Evolutionary conservation across 345 rosid genomes (phyloP).

Genomic region (Punica granatum): DNA sequence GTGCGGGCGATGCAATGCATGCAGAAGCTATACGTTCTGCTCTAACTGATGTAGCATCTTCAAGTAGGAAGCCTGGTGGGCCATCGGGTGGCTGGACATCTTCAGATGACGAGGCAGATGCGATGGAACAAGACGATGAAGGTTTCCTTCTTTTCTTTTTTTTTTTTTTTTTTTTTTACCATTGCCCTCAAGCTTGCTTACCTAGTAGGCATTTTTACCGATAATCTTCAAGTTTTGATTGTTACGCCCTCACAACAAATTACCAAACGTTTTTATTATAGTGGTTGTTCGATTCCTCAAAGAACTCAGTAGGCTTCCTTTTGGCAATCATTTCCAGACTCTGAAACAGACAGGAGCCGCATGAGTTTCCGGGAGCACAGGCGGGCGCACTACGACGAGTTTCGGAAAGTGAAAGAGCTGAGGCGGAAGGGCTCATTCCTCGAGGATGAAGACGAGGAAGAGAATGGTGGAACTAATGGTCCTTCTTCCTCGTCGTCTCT

Average conservation of each 20-base stretch:
- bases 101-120: constrained; percentile 82
- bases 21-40: constrained; percentile 64
- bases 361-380: constrained; percentile 67
- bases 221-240: background rate
- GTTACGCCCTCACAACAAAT: too few species aligned
- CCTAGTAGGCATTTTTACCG: background rate
- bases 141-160: constrained; percentile 21
- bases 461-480: constrained; percentile 9
- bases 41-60: constrained; percentile 64
- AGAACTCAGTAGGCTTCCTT: background rate
- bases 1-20: constrained; percentile 36
- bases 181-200: background rate
- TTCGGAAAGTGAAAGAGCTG: constrained; percentile 73
- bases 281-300: background rate
- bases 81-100: constrained; percentile 74
- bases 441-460: constrained; percentile 57
- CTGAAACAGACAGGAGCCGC: constrained; percentile 29
- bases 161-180: constrained; percentile 2
- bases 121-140: constrained; percentile 69
- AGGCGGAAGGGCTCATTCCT: constrained; percentile 51
- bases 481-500: constrained; percentile 36
- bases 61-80: constrained; percentile 36
- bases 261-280: background rate
- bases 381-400: constrained; percentile 82
- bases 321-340: constrained; percentile 21